A percentile compares a stretch with the other conserved stretches of the same genome.
Conservation (phyloP, 2,329 filamentous ascomycete genomes). For the Tolypocladium guangdongense region DNA sequence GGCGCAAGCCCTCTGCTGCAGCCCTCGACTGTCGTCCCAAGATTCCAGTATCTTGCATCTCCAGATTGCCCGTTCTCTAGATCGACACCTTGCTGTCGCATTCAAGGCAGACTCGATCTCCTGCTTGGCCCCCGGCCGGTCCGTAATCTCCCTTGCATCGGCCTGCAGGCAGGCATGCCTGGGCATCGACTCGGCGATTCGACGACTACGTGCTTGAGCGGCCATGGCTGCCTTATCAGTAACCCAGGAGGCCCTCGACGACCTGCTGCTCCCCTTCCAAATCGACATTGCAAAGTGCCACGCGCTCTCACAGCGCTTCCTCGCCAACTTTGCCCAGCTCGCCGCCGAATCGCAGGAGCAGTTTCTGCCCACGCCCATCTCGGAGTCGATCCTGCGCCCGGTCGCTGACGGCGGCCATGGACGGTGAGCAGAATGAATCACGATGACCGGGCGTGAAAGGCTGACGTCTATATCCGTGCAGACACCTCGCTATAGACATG, state of each 20-base stretch:
- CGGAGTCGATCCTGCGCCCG: conserved; percentile 44
- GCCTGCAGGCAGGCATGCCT: not conserved
- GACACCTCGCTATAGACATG: conserved; percentile 56
- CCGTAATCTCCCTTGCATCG: not conserved
- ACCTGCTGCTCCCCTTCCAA: conserved; percentile 40
- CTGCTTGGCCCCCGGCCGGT: not conserved
- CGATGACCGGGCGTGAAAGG: not conserved
- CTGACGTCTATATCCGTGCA: conserved; percentile 15
- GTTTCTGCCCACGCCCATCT: conserved; percentile 51
- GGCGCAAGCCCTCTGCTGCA: not conserved
- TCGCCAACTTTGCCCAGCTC: conserved; percentile 34
- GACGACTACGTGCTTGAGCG: not conserved
- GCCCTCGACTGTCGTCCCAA: not conserved
- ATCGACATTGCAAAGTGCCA: conserved; percentile 35
- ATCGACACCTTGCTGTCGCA: not conserved
- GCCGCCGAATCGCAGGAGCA: conserved; percentile 42
- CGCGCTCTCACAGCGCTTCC: conserved; percentile 35
- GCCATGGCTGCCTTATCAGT: conserved; percentile 12
- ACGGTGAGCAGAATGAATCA: conserved; percentile 31
- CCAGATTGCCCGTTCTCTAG: not conserved
- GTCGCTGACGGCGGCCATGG: conserved; percentile 29
- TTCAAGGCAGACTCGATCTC: not conserved
- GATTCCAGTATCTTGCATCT: not conserved
- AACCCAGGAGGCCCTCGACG: conserved; percentile 14
- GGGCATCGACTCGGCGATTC: not conserved